Evolutionary conservation across 768 basidiomycete genomes (phyloP).

Genomic region (Tylopilus sp.): DNA sequence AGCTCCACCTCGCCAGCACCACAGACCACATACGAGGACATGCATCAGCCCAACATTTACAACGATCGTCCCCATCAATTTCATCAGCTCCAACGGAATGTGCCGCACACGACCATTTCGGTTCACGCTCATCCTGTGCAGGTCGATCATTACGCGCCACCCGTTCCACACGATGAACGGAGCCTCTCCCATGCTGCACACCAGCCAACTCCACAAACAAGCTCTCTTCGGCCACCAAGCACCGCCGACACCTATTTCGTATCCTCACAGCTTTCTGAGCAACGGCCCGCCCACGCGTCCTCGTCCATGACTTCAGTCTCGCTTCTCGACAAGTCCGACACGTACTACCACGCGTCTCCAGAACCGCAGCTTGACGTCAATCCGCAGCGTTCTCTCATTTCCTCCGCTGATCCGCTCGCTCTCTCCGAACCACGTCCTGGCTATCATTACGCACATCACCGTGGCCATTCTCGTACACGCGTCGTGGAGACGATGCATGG

Average conservation of each 20-base stretch:
- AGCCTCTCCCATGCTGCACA: conserved; percentile 26
- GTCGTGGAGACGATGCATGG: conserved; percentile 21
- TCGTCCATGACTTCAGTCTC: conserved; percentile 28
- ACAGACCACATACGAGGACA: conserved; percentile 25
- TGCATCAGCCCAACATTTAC: conserved; percentile 21
- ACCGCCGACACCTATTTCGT: conserved; percentile 26
- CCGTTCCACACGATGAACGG: conserved; percentile 29
- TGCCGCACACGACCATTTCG: conserved; percentile 27
- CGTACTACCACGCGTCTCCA: conserved; percentile 26
- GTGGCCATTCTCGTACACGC: conserved; percentile 25
- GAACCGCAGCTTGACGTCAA: conserved; percentile 31
- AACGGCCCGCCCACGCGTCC: conserved; percentile 23
- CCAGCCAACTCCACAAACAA: conserved; percentile 16
- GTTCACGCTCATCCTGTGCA: conserved; percentile 32
- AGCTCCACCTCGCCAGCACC: conserved; percentile 31
- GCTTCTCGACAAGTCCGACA: conserved; percentile 24
- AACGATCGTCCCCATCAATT: conserved; percentile 28
- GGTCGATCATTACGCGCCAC: conserved; percentile 33
- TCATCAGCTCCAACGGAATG: conserved; percentile 30
- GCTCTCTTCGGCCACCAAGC: conserved; percentile 18
- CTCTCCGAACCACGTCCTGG: conserved; percentile 26
- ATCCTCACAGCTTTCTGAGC: conserved; percentile 22
- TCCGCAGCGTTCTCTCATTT: conserved; percentile 20
- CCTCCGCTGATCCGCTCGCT: conserved; percentile 29
- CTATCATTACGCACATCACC: conserved; percentile 31